A percentile compares a stretch with the other conserved stretches of the same genome.
Conservation (phyloP, 139 green algal species). For the Chlorella sp. region DNA sequence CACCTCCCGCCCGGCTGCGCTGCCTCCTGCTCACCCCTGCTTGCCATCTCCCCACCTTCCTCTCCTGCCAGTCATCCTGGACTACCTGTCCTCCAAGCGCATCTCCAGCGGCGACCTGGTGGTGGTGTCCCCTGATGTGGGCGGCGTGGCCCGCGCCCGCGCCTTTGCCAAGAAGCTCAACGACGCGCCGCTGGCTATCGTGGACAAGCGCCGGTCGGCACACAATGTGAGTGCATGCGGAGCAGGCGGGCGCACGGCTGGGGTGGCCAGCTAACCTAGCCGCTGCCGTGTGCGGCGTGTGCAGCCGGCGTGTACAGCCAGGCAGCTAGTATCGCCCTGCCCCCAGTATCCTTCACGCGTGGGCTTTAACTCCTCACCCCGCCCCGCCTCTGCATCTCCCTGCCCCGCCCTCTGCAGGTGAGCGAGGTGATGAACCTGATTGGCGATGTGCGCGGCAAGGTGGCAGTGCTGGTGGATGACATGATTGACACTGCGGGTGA, state of each 20-base stretch:
- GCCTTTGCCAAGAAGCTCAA: constrained; percentile 99
- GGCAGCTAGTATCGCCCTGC: too few species aligned
- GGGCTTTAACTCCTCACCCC: too few species aligned
- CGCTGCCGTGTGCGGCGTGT: too few species aligned
- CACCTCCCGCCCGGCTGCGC: too few species aligned
- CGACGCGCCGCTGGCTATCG: constrained; percentile 97
- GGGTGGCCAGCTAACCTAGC: too few species aligned
- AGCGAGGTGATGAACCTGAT: constrained; percentile 99
- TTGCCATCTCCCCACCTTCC: too few species aligned
- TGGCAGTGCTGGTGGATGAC: constrained; percentile 99
- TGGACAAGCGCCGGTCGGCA: constrained; percentile 95
- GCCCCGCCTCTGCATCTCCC: not conserved
- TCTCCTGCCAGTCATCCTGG: constrained; percentile 86
- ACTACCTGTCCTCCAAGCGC: constrained; percentile 98
- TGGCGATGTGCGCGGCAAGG: constrained; percentile 98
- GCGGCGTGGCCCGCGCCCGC: constrained; percentile 95
- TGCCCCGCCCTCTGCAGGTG: constrained; percentile 7
- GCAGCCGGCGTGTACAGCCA: too few species aligned
- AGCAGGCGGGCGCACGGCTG: too few species aligned
- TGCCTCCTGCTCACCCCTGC: too few species aligned
- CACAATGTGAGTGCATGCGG: constrained; percentile 97
- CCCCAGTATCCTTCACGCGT: too few species aligned
- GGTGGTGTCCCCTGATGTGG: constrained; percentile 98
- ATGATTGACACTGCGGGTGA: constrained; percentile 97
- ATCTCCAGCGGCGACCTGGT: constrained; percentile 94